Percentiles rank a stretch among this genome's conserved stretches.
Evolutionary conservation across 352 stramenopile species (phyloP).

Genomic region (Pythium periplocum): DNA sequence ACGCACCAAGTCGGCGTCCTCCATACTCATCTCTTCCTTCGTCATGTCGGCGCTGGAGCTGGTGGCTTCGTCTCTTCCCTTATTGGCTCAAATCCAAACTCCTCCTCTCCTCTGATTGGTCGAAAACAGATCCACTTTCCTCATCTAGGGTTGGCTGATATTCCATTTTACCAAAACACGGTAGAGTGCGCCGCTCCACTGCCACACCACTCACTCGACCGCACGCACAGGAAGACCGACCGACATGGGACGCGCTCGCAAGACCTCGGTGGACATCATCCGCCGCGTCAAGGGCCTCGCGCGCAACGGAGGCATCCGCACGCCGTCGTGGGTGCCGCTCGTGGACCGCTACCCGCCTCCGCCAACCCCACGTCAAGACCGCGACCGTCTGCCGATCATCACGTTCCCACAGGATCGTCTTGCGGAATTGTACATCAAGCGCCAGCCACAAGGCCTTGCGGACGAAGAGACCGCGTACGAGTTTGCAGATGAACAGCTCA

Average conservation of each 20-base stretch:
- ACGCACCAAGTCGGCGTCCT: neutral
- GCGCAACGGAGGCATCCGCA: constrained; percentile 75
- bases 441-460: constrained; percentile 52
- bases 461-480: constrained; percentile 82
- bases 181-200: too few species aligned
- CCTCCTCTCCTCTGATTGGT: too few species aligned
- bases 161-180: too few species aligned
- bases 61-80: neutral
- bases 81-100: too few species aligned
- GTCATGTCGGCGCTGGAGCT: neutral
- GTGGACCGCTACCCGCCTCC: constrained; percentile 76
- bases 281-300: constrained; percentile 69
- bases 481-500: constrained; percentile 83
- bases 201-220: too few species aligned
- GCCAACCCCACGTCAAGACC: constrained; percentile 64
- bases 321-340: constrained; percentile 61
- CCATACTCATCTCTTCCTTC: neutral
- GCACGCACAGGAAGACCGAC: neutral
- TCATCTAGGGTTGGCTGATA: too few species aligned
- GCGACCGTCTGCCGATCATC: constrained; percentile 71
- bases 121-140: too few species aligned
- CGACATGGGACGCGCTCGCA: constrained; percentile 69
- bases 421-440: constrained; percentile 77
- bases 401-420: constrained; percentile 83
- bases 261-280: constrained; percentile 76